phyloP scores from a whole-genome alignment of 805 yeast genomes.

The Metschnikowia picachoensis region DNA sequence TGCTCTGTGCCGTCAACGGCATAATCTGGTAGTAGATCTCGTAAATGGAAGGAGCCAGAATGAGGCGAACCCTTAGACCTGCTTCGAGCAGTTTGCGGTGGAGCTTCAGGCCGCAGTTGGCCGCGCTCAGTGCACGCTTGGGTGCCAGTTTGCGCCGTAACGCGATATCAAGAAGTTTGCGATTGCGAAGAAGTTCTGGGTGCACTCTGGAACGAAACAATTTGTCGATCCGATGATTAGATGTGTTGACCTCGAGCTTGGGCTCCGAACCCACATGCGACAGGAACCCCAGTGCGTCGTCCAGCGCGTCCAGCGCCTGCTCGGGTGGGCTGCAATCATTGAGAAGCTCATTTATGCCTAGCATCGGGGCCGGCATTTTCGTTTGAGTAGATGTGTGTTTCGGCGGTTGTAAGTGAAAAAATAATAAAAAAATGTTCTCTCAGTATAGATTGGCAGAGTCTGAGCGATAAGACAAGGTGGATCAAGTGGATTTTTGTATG shows the following conservation, averaged over 20 bases:
- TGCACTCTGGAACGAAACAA: slow-evolving; percentile 16
- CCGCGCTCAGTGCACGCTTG: slow-evolving; percentile 14
- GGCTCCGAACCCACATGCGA: slow-evolving; percentile 9
- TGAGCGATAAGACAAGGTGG: too few species aligned
- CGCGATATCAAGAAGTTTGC: slow-evolving; percentile 27
- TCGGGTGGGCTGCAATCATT: slow-evolving; percentile 11
- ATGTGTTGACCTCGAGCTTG: slow-evolving; percentile 9
- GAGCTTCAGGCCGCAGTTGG: slow-evolving; percentile 22
- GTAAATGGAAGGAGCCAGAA: slow-evolving; percentile 42
- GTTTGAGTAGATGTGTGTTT: not conserved
- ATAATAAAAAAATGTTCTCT: not conserved
- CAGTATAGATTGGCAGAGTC: not conserved
- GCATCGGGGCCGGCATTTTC: slow-evolving; percentile 12
- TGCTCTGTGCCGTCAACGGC: slow-evolving; percentile 29
- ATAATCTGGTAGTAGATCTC: slow-evolving; percentile 42
- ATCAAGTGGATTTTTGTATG: too few species aligned
- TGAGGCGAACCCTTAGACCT: slow-evolving; percentile 46
- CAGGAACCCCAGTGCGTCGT: slow-evolving; percentile 3
- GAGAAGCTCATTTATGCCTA: slow-evolving; percentile 19
- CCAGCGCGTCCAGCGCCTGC: slow-evolving; percentile 4
- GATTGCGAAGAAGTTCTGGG: slow-evolving; percentile 13
- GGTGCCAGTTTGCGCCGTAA: slow-evolving; percentile 30
- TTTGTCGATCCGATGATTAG: slow-evolving; percentile 7
- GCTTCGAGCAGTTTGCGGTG: slow-evolving; percentile 47
- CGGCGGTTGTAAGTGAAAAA: not conserved